These are phyloP conservation scores for Conidiobolus incongruus DNA, from an alignment of 371 early-diverging fungal species.

Conservation along the genomic window DNA sequence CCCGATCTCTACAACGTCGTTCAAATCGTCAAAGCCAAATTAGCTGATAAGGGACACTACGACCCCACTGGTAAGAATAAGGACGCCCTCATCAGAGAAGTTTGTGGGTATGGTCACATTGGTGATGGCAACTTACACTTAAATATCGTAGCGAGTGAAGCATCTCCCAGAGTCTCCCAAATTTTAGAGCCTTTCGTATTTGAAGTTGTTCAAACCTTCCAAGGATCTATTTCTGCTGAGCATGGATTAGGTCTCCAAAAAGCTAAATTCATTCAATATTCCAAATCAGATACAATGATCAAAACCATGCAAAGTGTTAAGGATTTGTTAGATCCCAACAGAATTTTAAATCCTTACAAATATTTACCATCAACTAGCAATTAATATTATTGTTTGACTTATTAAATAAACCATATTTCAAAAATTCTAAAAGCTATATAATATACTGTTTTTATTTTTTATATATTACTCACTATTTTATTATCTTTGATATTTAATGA, in stretches of 20 bases:
- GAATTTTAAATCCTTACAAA: conserved; percentile 70
- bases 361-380: conserved; percentile 9
- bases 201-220: conserved; percentile 51
- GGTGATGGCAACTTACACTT: conserved; percentile 88
- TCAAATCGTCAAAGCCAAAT: conserved; percentile 40
- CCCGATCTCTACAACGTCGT: conserved; percentile 68
- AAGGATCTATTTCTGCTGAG: conserved; percentile 63
- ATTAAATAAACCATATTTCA: too few species aligned
- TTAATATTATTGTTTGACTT: too few species aligned
- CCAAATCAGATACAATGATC: conserved; percentile 35
- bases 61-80: conserved; percentile 20
- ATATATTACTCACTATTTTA: neutral
- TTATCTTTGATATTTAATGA: neutral
- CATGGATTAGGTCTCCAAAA: conserved; percentile 59
- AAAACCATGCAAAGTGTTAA: conserved; percentile 44
- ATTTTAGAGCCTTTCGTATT: conserved; percentile 85
- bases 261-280: conserved; percentile 32
- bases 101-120: conserved; percentile 82
- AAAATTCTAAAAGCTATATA: too few species aligned
- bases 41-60: conserved; percentile 29
- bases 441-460: too few species aligned
- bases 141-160: conserved; percentile 53
- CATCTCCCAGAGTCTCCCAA: conserved; percentile 23
- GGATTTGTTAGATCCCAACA: conserved; percentile 49
- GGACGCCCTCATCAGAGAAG: conserved; percentile 37